These are phyloP conservation scores for Meyerozyma carpophila DNA, from an alignment of 1,139 yeast species.

Conservation along the genomic window DNA sequence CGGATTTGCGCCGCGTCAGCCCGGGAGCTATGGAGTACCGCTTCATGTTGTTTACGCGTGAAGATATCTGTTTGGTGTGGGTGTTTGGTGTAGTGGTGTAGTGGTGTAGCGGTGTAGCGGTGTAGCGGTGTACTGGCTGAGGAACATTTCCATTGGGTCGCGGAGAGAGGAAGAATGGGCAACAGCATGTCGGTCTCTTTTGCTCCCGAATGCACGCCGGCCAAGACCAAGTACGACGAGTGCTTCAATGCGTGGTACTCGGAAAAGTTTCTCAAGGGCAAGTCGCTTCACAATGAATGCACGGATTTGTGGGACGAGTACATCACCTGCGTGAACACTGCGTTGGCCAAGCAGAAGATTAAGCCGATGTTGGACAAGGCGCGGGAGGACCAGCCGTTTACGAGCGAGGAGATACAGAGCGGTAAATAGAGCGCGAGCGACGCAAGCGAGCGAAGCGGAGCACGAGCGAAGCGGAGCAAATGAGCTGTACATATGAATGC, in stretches of 20 bases:
- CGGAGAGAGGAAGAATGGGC: conserved; percentile 43
- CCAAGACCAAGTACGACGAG: conserved; percentile 79
- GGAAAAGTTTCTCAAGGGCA: conserved; percentile 76
- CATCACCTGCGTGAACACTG: conserved; percentile 75
- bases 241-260: conserved; percentile 95
- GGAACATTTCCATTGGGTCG: neutral
- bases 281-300: conserved; percentile 78
- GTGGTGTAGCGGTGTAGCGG: neutral
- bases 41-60: conserved; percentile 19
- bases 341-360: conserved; percentile 66
- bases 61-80: neutral
- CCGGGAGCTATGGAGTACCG: conserved; percentile 38
- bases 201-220: conserved; percentile 93
- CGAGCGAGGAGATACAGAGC: conserved; percentile 28
- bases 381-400: conserved; percentile 82
- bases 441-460: neutral
- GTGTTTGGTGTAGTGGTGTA: neutral
- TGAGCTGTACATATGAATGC: too few species aligned
- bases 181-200: conserved; percentile 85
- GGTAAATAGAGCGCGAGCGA: conserved; percentile 2
- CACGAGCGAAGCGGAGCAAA: neutral
- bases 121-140: neutral
- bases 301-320: conserved; percentile 84
- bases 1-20: conserved; percentile 33
- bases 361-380: conserved; percentile 89